Conservation (phyloP, 192 early-diverging fungal genomes). For the Coemansia aciculifera region DNA sequence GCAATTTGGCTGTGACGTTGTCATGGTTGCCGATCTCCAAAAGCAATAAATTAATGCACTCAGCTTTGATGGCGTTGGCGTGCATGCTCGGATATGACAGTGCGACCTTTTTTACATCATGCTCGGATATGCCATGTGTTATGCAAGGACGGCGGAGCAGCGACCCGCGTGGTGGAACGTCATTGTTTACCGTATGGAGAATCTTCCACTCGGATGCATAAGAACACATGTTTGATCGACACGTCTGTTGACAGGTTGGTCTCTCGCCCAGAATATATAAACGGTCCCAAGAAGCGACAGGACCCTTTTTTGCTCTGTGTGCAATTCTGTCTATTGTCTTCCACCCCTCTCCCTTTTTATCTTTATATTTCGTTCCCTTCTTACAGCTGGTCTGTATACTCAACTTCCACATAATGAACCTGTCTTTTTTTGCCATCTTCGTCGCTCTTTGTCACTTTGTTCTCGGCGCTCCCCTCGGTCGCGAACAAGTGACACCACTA, state of each 20-base stretch:
- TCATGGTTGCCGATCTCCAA: constrained; percentile 46
- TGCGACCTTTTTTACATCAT: neutral
- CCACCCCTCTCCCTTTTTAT: neutral
- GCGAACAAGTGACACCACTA: neutral
- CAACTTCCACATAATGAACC: neutral
- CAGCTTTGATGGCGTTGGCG: neutral
- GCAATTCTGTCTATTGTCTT: constrained; percentile 9
- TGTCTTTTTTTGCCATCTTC: neutral
- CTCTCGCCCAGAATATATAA: neutral
- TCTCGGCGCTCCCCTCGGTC: neutral
- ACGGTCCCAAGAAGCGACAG: neutral
- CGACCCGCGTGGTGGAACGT: neutral
- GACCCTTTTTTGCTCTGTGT: neutral
- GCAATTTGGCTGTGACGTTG: constrained; percentile 59
- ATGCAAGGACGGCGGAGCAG: neutral
- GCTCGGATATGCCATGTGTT: constrained; percentile 2
- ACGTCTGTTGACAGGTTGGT: neutral
- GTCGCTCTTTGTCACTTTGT: neutral
- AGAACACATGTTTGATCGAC: neutral
- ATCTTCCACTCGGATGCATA: neutral
- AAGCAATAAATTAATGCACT: neutral
- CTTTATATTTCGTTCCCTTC: too few relatives aligned
- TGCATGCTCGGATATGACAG: neutral
- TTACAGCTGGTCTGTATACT: constrained; percentile 42
- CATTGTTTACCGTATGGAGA: neutral